Evolutionary conservation across 768 basidiomycete genomes (phyloP), one percentile per base, ranked within the genome.

Genomic region (Daedaleopsis sinensis): DNA sequence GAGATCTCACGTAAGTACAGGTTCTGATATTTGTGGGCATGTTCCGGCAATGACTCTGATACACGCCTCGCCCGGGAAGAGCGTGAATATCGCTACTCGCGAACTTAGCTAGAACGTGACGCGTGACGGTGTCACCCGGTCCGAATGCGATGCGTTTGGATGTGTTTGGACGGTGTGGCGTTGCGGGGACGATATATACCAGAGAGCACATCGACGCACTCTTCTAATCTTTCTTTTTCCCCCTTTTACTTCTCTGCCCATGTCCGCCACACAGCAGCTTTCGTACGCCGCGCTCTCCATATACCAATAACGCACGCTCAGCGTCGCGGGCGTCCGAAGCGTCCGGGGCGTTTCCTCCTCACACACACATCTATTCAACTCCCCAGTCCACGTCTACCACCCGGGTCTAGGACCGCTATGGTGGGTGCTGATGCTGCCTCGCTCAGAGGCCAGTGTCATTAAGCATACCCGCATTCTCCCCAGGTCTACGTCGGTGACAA

Each of bases 401-500:
- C 37, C 15, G 11, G 39, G 39, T 11, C 38, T 58, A 15, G 24
- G 55, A 55, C 61, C 68, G 74, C 64, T 59, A 86, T 87, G 84
- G 85, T 84, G 64, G 72, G 66, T 58, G 70, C 27, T 4, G 38
- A 35, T 27, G 8, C 52, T 65, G 21, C 55, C 50, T 18, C 27
- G 37, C 24, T 39, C 21, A 21, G 27, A 37, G 55, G 55, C 23
- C 9, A 52, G 21, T 54, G 16, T 59, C 24, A 32, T 46, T 19
- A 38, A 43, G 39, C 52, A 54, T 37, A 24, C 39, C 19, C 55
- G 55, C n/a, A 9, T 12, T 16, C 36, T 36, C 21, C 44, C n/a
- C 69, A 90, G 89, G 84, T 87, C 69, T 81, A 90, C 70, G 80
- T 91, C 72, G 85, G 82, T 71, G 82, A 80, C 72, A 89, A 87